Percentiles rank a stretch among this genome's conserved stretches.
These are phyloP conservation scores for Kwoniella sp. DNA, from an alignment of 768 basidiomycete genomes.

Conservation along the genomic window DNA sequence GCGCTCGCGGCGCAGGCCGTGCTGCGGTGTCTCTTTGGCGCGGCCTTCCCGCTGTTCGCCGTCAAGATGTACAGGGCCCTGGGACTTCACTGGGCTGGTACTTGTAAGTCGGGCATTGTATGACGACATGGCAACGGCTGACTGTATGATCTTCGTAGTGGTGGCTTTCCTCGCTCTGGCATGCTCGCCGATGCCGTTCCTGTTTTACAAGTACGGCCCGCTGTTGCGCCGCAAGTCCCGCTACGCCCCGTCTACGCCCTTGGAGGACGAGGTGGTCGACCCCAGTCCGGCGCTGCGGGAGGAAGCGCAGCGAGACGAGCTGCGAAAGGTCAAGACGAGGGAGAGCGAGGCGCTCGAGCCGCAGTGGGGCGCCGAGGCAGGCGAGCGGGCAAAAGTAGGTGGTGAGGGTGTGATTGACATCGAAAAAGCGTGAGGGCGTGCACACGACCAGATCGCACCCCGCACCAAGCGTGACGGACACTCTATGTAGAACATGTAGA, in stretches of 20 bases:
- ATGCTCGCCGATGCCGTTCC: conserved; percentile 54
- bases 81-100: conserved; percentile 26
- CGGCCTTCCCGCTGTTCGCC: conserved; percentile 57
- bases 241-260: conserved; percentile 16
- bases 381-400: conserved; percentile 3
- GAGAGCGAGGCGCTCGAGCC: conserved; percentile 12
- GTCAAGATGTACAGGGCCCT: conserved; percentile 26
- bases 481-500: too few relatives aligned
- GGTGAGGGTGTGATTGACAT: neutral
- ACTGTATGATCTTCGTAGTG: conserved; percentile 2
- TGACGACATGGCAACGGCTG: neutral
- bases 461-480: too few relatives aligned
- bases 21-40: conserved; percentile 60
- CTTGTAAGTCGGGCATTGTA: conserved; percentile 3
- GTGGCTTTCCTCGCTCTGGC: conserved; percentile 18
- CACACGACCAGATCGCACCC: too few relatives aligned
- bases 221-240: conserved; percentile 52
- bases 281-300: neutral
- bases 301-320: conserved; percentile 1
- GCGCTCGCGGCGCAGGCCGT: conserved; percentile 65
- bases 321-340: conserved; percentile 6
- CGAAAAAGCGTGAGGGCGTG: too few relatives aligned
- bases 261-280: neutral
- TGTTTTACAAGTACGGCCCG: conserved; percentile 65
- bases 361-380: conserved; percentile 7